These are phyloP conservation scores for Lasiosphaeriaceae sp. DNA, from an alignment of 495 filamentous ascomycete species.

Conservation along the genomic window DNA sequence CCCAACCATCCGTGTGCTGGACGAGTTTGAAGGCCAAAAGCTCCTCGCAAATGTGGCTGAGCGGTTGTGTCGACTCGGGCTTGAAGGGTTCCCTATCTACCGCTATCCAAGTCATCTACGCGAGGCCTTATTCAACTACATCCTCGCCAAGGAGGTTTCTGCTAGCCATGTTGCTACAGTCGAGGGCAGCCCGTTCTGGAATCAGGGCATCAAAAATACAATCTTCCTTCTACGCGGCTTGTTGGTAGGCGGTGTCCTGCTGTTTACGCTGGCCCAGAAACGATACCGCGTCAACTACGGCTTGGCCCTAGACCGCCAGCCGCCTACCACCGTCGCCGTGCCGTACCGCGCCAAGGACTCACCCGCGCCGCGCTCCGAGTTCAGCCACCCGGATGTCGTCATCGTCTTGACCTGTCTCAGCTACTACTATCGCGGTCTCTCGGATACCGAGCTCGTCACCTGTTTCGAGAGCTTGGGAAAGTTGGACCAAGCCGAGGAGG, in stretches of 20 bases:
- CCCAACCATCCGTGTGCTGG: conserved; percentile 43
- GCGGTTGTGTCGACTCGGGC: conserved; percentile 35
- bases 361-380: conserved; percentile 61
- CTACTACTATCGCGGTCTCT: conserved; percentile 67
- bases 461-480: conserved; percentile 49
- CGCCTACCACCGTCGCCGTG: conserved; percentile 55
- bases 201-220: conserved; percentile 26
- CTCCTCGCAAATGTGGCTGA: conserved; percentile 30
- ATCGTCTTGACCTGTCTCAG: conserved; percentile 64
- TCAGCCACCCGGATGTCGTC: conserved; percentile 68
- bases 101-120: conserved; percentile 34
- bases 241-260: conserved; percentile 52
- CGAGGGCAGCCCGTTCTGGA: conserved; percentile 29
- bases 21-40: conserved; percentile 25
- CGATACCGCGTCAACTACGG: conserved; percentile 69
- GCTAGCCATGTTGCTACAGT: conserved; percentile 36
- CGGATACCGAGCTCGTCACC: conserved; percentile 45
- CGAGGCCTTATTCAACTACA: conserved; percentile 41
- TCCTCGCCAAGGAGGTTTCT: conserved; percentile 27
- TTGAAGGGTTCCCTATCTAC: conserved; percentile 38
- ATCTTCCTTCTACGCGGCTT: conserved; percentile 60
- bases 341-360: conserved; percentile 69
- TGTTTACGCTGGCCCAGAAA: conserved; percentile 53
- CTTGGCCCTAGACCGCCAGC: conserved; percentile 39
- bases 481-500: conserved; percentile 51